Evolutionary conservation across 2,329 filamentous ascomycete species (phyloP), one percentile per base, ranked within the genome.

Genomic region (Aspergillus udagawae): DNA sequence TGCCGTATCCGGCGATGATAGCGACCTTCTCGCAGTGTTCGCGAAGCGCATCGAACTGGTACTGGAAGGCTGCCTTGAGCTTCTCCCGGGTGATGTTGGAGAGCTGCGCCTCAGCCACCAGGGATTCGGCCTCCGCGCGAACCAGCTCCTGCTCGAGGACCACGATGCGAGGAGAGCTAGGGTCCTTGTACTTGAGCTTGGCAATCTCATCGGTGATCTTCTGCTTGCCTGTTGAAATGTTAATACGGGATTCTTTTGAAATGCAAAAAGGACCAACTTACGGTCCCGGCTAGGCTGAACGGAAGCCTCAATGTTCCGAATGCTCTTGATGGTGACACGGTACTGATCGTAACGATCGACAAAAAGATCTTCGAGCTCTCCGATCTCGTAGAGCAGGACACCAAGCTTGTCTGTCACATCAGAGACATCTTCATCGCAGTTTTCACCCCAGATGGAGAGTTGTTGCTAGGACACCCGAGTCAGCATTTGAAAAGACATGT

Each of bases 61-160:
- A 99, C 54, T 88, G 90, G 80, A 97, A 99, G 44, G 94, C 94
- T 53, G 93, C 90, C 86, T 99, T 99, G 74, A 99, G 87, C 84
- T 99, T 99, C 80, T 99, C 93, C 69, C 94, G 93, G 27, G 95
- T 99, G 72, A 99, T 99, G 83, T 99, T 99, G 74, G 93, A 97
- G 53, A 99, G 84, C 80, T 99, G 94, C 7, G 94, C 94, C 77
- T 99, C 94, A 61, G 94, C 94, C 56, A 99, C 94, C 14, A 99
- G 86, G n/a, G 94, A 97, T 77, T 99, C 94, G 69, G 94, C 94
- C 78, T 99, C 94, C 65, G 94, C 94, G 68, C 94, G 92, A 67
- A 99, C 94, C 58, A 99, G 90, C 78, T 99, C 94, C 78, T 99
- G 94, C 79, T 99, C 94, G 55, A 99, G 87, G 44, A 99, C 92